Base-by-base conservation (phyloP, 176 grass and related monocot species). In the Triticum monococcum region DNA sequence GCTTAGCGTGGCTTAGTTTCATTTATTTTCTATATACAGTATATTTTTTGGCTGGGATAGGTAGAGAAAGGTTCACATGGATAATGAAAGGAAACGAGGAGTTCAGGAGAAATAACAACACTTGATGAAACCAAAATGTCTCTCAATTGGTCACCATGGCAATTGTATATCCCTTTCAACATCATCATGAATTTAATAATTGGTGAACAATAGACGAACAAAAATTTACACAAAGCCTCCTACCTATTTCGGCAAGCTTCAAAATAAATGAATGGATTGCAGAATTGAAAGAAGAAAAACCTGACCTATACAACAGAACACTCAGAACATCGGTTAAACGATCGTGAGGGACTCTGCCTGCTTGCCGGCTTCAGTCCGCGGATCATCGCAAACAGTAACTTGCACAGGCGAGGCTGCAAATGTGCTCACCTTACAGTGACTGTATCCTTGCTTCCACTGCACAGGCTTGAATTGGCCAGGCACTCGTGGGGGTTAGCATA, bases 401-500 rank as follows among this genome's bases (percentile, higher is more conserved):
- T 43, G 57, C 40, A 59, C 31, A 25, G 26, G 8, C 25, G 28
- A 75, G 45, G 62, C 75, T 68, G 60, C 57, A 57, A 26, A 41
- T 66, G 41, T 65, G 78, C 31, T 86, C 79, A 93, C 38, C 77
- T 82, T 61, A 16, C 33, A 78, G 25, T 85, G 40, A 85, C 57
- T 22, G 83, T 26, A 28, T 85, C 72, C 22, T 18, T 41, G 24
- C 23, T 76, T 75, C 66, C 61, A 68, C 60, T 79, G 85, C 95
- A 97, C 37, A 81, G 32, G 65, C 60, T 88, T 68, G 86, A 78
- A 93, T 95, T 93, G 37, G 64, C 75, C 46, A 97, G 67, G 90
- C 95, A 97, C 82, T 97, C 93, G 5, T 92, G 88, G 50, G 95
- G 95, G 87, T 98, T 98, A 62, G 91, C 83, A 22, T 95, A 98